Evolutionary conservation across 306 rosid genomes (phyloP).

Genomic region (Trifolium pratense): DNA sequence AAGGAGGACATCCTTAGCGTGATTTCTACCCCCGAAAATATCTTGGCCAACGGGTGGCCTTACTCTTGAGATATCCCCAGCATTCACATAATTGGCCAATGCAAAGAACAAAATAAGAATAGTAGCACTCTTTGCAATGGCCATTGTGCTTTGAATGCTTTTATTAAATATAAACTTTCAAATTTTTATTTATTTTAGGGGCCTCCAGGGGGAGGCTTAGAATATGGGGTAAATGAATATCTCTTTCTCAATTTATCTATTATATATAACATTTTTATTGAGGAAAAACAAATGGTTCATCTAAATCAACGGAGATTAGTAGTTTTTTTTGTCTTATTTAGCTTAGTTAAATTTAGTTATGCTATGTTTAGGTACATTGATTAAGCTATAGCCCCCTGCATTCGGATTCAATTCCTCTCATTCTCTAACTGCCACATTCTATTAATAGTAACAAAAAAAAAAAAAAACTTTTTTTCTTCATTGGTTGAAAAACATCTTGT

Average conservation of each 20-base stretch:
- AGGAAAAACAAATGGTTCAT: slow-evolving; percentile 30
- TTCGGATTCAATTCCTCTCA: slow-evolving; percentile 2
- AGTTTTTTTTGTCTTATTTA: slow-evolving; percentile 26
- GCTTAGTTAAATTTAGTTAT: slow-evolving; percentile 37
- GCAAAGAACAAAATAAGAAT: slow-evolving; percentile 42
- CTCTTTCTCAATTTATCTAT: slow-evolving; percentile 28
- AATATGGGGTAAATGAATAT: slow-evolving; percentile 32
- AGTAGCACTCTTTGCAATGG: slow-evolving; percentile 35
- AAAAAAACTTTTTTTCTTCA: not conserved
- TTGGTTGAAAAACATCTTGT: not conserved
- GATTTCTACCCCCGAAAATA: slow-evolving; percentile 18
- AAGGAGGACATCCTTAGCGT: slow-evolving; percentile 36
- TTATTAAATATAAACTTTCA: not conserved
- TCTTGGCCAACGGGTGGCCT: slow-evolving; percentile 39
- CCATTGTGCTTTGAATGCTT: slow-evolving; percentile 49
- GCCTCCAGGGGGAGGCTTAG: slow-evolving; percentile 57
- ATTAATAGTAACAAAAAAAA: not conserved
- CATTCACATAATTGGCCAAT: slow-evolving; percentile 34
- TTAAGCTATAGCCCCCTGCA: not conserved
- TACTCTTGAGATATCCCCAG: not conserved
- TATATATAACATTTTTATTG: slow-evolving; percentile 25
- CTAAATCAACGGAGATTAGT: slow-evolving; percentile 41
- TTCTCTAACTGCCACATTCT: slow-evolving; percentile 32
- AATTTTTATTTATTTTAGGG: not conserved
- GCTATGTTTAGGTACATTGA: not conserved